phyloP scores from a whole-genome alignment of 2,329 filamentous ascomycete genomes.

The Calonectria montana region DNA sequence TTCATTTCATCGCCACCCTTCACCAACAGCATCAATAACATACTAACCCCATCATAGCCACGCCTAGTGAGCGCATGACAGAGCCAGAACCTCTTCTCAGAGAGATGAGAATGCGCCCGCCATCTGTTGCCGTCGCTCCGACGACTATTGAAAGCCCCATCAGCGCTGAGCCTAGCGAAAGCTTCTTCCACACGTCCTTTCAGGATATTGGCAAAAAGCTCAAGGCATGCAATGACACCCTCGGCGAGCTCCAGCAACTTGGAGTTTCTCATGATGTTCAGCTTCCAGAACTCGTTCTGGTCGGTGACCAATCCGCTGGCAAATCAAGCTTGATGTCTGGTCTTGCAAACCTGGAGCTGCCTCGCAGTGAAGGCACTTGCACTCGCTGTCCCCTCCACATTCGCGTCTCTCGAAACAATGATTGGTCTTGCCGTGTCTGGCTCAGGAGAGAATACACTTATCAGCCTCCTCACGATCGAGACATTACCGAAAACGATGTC shows the following conservation, averaged over 20 bases:
- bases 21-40: conserved; percentile 4
- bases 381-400: conserved; percentile 87
- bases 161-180: conserved; percentile 45
- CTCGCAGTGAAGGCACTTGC: conserved; percentile 77
- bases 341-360: conserved; percentile 77
- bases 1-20: conserved; percentile 11
- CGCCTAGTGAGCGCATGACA: conserved; percentile 49
- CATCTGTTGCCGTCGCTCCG: conserved; percentile 17
- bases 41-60: conserved; percentile 42
- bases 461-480: conserved; percentile 51
- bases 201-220: conserved; percentile 70
- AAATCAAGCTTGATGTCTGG: conserved; percentile 79
- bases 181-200: conserved; percentile 57
- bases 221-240: conserved; percentile 73
- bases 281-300: conserved; percentile 82
- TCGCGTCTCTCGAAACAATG: conserved; percentile 67
- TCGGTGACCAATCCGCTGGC: conserved; percentile 87
- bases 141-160: conserved; percentile 32
- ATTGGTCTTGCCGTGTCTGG: conserved; percentile 77
- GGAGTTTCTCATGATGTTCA: conserved; percentile 78
- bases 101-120: conserved; percentile 48
- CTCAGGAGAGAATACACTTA: conserved; percentile 75
- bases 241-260: conserved; percentile 76
- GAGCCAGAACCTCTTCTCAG: conserved; percentile 53
- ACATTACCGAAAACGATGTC: conserved; percentile 58